A percentile compares a stretch with the other conserved stretches of the same genome.
phyloP scores from a whole-genome alignment of 768 basidiomycete species.

The Phylloporus scabripes region DNA sequence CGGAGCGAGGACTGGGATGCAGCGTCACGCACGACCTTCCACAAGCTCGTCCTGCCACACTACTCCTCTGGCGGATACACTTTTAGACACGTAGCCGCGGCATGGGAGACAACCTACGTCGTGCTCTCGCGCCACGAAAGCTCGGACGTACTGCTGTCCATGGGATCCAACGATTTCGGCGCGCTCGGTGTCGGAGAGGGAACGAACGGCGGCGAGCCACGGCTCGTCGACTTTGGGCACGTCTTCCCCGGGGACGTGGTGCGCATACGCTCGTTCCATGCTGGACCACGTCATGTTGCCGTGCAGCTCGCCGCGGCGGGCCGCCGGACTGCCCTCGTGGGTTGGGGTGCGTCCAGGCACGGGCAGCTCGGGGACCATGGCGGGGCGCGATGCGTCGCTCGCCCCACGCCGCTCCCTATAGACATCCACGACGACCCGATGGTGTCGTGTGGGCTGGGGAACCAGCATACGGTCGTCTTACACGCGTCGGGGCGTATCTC shows the following conservation, averaged over 20 bases:
- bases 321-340: slow-evolving; percentile 39
- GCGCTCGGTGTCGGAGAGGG: slow-evolving; percentile 57
- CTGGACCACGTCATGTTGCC: slow-evolving; percentile 74
- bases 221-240: slow-evolving; percentile 12
- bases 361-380: slow-evolving; percentile 64
- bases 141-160: slow-evolving; percentile 59
- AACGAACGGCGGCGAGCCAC: slow-evolving; percentile 1
- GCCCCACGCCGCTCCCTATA: slow-evolving; percentile 33
- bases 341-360: slow-evolving; percentile 84
- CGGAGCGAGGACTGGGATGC: slow-evolving; percentile 1
- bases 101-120: slow-evolving; percentile 84
- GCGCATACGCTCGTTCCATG: slow-evolving; percentile 40
- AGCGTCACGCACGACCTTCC: slow-evolving; percentile 35
- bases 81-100: slow-evolving; percentile 49
- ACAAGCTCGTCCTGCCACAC: slow-evolving; percentile 40
- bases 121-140: slow-evolving; percentile 43
- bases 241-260: slow-evolving; percentile 34
- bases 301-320: slow-evolving; percentile 35
- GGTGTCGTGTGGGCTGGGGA: slow-evolving; percentile 38
- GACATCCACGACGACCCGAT: slow-evolving; percentile 28
- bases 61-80: slow-evolving; percentile 34
- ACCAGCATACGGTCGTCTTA: slow-evolving; percentile 48
- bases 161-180: slow-evolving; percentile 84
- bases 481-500: slow-evolving; percentile 42
- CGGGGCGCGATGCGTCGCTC: slow-evolving; percentile 5